A percentile compares a stretch with the other conserved stretches of the same genome.
phyloP scores from a whole-genome alignment of 2,329 filamentous ascomycete species.

The Xylariaceae sp. region DNA sequence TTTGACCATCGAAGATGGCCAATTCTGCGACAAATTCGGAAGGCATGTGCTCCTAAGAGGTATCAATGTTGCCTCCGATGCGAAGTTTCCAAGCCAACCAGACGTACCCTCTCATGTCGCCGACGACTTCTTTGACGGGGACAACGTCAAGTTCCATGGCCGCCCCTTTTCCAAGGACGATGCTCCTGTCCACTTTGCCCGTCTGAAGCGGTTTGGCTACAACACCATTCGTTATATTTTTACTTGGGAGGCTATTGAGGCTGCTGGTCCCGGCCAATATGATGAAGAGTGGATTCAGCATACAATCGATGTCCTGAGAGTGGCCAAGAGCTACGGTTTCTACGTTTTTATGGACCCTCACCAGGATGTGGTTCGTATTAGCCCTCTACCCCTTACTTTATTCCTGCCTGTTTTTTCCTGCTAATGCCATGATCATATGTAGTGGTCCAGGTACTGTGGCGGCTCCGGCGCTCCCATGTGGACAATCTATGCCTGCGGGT shows the following conservation, averaged over 20 bases:
- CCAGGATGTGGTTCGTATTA: conserved; percentile 78
- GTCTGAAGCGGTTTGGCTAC: conserved; percentile 84
- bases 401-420: conserved; percentile 1
- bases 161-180: conserved; percentile 80
- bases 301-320: conserved; percentile 76
- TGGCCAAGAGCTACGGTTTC: conserved; percentile 86
- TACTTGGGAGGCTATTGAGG: conserved; percentile 98
- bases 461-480: conserved; percentile 96
- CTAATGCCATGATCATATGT: conserved; percentile 25
- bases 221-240: conserved; percentile 96
- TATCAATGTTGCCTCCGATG: conserved; percentile 88
- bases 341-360: conserved; percentile 99
- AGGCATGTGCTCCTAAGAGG: conserved; percentile 85
- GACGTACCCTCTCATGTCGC: conserved; percentile 73
- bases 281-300: conserved; percentile 91
- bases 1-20: conserved; percentile 76
- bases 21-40: conserved; percentile 75
- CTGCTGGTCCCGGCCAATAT: conserved; percentile 82
- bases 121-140: conserved; percentile 84
- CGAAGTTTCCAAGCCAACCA: conserved; percentile 80
- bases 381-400: background rate
- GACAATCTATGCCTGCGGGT: conserved; percentile 90
- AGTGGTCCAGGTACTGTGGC: conserved; percentile 92
- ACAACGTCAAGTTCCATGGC: conserved; percentile 82
- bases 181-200: conserved; percentile 78